Percentiles rank a stretch among this genome's conserved stretches.
Evolutionary conservation across 2,329 filamentous ascomycete species (phyloP).

Genomic region (Fusarium sulawesiense): DNA sequence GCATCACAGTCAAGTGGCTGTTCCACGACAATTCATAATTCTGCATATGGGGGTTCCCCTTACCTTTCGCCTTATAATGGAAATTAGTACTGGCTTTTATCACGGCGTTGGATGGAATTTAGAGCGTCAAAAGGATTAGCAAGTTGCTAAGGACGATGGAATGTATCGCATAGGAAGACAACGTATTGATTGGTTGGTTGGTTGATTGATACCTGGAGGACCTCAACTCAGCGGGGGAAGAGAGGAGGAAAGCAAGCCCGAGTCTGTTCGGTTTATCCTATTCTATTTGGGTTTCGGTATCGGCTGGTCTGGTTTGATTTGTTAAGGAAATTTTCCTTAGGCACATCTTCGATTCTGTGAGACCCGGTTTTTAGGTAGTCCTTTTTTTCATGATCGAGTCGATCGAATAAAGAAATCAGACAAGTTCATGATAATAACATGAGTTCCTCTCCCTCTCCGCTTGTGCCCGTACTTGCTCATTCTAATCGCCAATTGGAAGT

Average conservation of each 20-base stretch:
- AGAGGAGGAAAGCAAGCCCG: slow-evolving; percentile 15
- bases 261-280: slow-evolving; percentile 25
- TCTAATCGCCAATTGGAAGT: slow-evolving; percentile 27
- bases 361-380: slow-evolving; percentile 39
- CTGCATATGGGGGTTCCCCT: slow-evolving; percentile 30
- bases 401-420: slow-evolving; percentile 24
- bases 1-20: slow-evolving; percentile 22
- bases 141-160: slow-evolving; percentile 17
- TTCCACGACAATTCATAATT: slow-evolving; percentile 28
- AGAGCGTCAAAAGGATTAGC: slow-evolving; percentile 32
- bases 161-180: slow-evolving; percentile 30
- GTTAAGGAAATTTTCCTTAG: slow-evolving; percentile 24
- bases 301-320: slow-evolving; percentile 15
- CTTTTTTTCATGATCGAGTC: slow-evolving; percentile 37
- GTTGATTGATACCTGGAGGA: slow-evolving; percentile 30
- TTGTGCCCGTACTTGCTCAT: slow-evolving; percentile 7
- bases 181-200: slow-evolving; percentile 16
- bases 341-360: slow-evolving; percentile 34
- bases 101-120: slow-evolving; percentile 43
- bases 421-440: slow-evolving; percentile 39
- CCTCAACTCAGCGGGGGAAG: slow-evolving; percentile 8
- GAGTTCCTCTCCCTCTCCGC: slow-evolving; percentile 16
- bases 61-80: slow-evolving; percentile 28
- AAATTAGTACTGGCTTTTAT: slow-evolving; percentile 39
- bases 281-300: slow-evolving; percentile 14